These are phyloP conservation scores for Mycena belliarum DNA, from an alignment of 768 basidiomycete species.

Conservation along the genomic window DNA sequence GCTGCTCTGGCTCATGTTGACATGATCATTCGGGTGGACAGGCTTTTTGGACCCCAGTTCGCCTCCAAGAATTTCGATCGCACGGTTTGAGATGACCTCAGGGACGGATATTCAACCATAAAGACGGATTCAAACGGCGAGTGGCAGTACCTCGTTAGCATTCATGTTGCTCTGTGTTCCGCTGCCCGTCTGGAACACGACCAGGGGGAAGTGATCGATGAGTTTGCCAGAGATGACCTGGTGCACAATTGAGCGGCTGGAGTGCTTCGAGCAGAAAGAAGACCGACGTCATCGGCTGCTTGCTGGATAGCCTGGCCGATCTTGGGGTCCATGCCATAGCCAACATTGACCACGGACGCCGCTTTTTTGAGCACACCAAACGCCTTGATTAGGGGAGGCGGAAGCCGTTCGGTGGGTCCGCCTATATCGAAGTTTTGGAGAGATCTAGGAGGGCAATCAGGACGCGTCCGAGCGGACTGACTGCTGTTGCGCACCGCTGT, in stretches of 20 bases:
- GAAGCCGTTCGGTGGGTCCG: slow-evolving; percentile 89
- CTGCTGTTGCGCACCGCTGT: slow-evolving; percentile 61
- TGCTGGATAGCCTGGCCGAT: slow-evolving; percentile 86
- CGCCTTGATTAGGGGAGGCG: slow-evolving; percentile 94
- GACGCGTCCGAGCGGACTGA: neutral
- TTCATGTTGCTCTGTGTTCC: slow-evolving; percentile 99
- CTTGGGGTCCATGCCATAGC: slow-evolving; percentile 88
- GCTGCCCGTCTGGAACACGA: slow-evolving; percentile 98
- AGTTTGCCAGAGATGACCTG: slow-evolving; percentile 97
- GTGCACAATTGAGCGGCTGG: slow-evolving; percentile 5
- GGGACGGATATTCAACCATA: neutral
- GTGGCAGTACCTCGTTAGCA: slow-evolving; percentile 76
- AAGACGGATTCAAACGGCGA: neutral
- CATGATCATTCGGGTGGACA: slow-evolving; percentile 99
- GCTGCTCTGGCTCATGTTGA: slow-evolving; percentile 98
- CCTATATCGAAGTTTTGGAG: slow-evolving; percentile 99
- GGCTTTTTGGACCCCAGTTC: slow-evolving; percentile 94
- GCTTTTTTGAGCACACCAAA: slow-evolving; percentile 98
- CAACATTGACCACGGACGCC: slow-evolving; percentile 85
- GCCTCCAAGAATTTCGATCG: slow-evolving; percentile 95
- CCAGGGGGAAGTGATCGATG: slow-evolving; percentile 93
- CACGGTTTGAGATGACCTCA: slow-evolving; percentile 97
- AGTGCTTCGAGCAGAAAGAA: neutral
- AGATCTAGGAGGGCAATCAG: slow-evolving; percentile 49
- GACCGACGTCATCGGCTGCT: slow-evolving; percentile 88